Evolutionary conservation across 192 early-diverging fungal species (phyloP).

Genomic region (Geosiphon pyriformis): DNA sequence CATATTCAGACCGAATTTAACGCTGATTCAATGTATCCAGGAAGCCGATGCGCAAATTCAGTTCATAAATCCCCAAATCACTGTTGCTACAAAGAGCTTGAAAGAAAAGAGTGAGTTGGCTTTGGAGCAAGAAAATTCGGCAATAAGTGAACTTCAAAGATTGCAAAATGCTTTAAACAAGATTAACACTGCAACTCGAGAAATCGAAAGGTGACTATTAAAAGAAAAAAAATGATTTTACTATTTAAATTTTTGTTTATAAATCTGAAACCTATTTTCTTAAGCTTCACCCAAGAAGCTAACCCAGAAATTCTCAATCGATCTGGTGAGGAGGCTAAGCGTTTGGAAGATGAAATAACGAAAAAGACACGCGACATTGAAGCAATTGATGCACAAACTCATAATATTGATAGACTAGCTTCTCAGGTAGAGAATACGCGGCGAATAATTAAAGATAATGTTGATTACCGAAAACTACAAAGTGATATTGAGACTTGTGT

Average conservation of each 20-base stretch:
- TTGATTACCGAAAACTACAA: conserved; percentile 34
- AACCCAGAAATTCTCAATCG: neutral
- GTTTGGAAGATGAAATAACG: neutral
- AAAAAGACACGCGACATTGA: conserved; percentile 23
- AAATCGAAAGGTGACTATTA: neutral
- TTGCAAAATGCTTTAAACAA: neutral
- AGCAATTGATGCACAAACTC: conserved; percentile 29
- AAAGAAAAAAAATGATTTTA: neutral
- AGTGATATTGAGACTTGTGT: neutral
- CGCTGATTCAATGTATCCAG: neutral
- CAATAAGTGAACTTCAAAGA: neutral
- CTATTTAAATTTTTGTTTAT: too few species aligned
- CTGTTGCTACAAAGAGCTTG: neutral
- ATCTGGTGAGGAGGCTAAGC: neutral
- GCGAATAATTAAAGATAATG: conserved; percentile 44
- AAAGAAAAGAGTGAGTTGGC: neutral
- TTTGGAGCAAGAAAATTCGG: neutral
- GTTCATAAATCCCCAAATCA: neutral
- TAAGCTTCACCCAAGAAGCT: neutral
- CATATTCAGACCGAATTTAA: neutral
- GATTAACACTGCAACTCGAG: neutral
- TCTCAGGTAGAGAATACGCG: conserved; percentile 32
- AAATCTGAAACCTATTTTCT: neutral
- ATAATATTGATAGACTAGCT: conserved; percentile 31
- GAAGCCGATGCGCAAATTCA: neutral